Evolutionary conservation across 768 basidiomycete species (phyloP), one percentile per base, ranked within the genome.

Genomic region (Tephrocybe sp.): DNA sequence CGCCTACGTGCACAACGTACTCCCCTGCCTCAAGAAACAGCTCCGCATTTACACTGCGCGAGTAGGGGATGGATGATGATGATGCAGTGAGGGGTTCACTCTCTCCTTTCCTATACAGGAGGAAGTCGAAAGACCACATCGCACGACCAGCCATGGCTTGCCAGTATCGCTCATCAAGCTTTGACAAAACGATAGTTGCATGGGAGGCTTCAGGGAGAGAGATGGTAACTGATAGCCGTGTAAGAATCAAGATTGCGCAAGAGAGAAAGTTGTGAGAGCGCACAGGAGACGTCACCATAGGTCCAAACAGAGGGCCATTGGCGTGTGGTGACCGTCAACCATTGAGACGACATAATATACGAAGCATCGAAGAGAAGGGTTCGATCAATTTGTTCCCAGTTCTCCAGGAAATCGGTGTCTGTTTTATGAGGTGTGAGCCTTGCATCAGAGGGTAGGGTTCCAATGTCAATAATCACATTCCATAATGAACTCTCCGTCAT

Each of bases 401-500:
- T 64, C 6, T 65, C 63, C 37, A 73, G 58, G 58, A 71, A 74
- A 42, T 74, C 73, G 28, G 63, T 58, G 51, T 73, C 72, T 73
- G 32, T 12, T 36, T 36, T 8, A 39, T 17, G 20, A 18, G 5
- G 18, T 39, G 20, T 3, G 38, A 4, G 6, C 5, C 8, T 20
- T 12, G 18, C 20, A 8, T 18, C 30, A 12, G 1, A 14, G 10
- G 28, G 17, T 28, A 26, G 15, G 34, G 34, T 30, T 30, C 6
- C n/a, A n/a, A 5, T 30, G 28, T 5, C 32, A 37, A 5, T 20
- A 62, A 69, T 52, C 39, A 74, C 73, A 74, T 66, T 81, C 80
- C 80, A 81, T 81, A n/a, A 83, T 66, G 48, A 83, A 83, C 47
- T 78, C 69, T 1, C 81, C 81, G 50, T 79, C 75, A 30, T 75